These are phyloP conservation scores for Ascochyta lentis DNA, from an alignment of 2,329 filamentous ascomycete species.

Conservation along the genomic window DNA sequence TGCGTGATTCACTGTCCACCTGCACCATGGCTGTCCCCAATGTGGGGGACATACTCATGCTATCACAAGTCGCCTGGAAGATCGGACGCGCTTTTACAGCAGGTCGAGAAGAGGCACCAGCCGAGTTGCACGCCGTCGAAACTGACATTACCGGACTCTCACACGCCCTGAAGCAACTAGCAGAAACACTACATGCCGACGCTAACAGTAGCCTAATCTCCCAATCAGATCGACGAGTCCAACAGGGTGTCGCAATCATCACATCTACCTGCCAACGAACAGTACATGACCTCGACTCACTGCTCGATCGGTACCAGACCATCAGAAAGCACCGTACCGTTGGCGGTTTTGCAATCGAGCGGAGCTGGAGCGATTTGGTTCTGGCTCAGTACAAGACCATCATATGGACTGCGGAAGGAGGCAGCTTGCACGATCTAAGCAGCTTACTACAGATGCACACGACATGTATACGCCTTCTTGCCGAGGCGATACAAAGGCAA, in stretches of 20 bases:
- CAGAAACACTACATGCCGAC: slow-evolving; percentile 51
- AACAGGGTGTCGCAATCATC: slow-evolving; percentile 49
- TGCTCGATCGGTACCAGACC: slow-evolving; percentile 55
- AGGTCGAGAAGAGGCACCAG: slow-evolving; percentile 48
- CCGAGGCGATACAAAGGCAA: slow-evolving; percentile 52
- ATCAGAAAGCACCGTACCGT: slow-evolving; percentile 51
- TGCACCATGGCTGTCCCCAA: slow-evolving; percentile 43
- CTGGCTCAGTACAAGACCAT: slow-evolving; percentile 52
- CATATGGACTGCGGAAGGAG: slow-evolving; percentile 56
- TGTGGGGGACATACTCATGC: slow-evolving; percentile 54
- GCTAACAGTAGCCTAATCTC: slow-evolving; percentile 42
- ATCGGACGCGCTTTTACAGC: slow-evolving; percentile 54
- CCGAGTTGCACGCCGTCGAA: slow-evolving; percentile 54
- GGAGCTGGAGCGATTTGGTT: slow-evolving; percentile 54
- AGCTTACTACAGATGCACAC: slow-evolving; percentile 54
- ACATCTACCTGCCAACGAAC: slow-evolving; percentile 50
- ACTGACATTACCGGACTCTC: slow-evolving; percentile 52
- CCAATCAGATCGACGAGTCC: slow-evolving; percentile 41
- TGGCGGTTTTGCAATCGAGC: slow-evolving; percentile 51
- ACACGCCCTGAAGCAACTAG: slow-evolving; percentile 54
- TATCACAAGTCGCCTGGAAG: slow-evolving; percentile 56
- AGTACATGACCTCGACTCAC: slow-evolving; percentile 52
- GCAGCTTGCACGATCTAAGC: slow-evolving; percentile 49
- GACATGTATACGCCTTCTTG: slow-evolving; percentile 48
- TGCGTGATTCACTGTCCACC: background rate